A percentile compares a stretch with the other conserved stretches of the same genome.
Conservation (phyloP, 331 rosid species). For the Erythrophleum ivorense region DNA sequence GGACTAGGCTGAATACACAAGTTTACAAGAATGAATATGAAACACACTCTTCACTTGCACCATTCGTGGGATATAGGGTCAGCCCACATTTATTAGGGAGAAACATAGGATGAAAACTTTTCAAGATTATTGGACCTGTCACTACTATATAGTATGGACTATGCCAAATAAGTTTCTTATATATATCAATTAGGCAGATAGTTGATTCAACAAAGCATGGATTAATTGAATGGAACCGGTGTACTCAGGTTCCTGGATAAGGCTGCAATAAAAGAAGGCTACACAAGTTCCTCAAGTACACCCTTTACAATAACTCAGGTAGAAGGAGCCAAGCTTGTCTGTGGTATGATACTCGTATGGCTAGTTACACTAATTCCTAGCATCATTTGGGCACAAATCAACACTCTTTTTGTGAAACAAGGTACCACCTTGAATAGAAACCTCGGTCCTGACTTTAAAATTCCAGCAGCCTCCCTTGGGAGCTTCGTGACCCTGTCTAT, state of each 20-base stretch:
- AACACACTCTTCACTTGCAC: too few relatives aligned
- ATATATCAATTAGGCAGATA: not conserved
- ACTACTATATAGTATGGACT: too few relatives aligned
- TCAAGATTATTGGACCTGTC: too few relatives aligned
- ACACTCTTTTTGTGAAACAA: slow-evolving; percentile 79
- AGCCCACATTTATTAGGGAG: too few relatives aligned
- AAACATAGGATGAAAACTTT: too few relatives aligned
- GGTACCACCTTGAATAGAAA: slow-evolving; percentile 69
- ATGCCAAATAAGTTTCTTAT: too few relatives aligned
- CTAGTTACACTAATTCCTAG: slow-evolving; percentile 66
- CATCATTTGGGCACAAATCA: slow-evolving; percentile 80
- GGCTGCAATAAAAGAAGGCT: slow-evolving; percentile 26
- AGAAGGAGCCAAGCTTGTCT: slow-evolving; percentile 79
- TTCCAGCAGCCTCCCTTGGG: slow-evolving; percentile 77
- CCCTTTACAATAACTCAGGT: slow-evolving; percentile 79
- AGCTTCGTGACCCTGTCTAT: slow-evolving; percentile 76
- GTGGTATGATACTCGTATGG: slow-evolving; percentile 47
- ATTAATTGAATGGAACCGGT: not conserved
- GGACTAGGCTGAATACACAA: too few relatives aligned
- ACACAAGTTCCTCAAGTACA: slow-evolving; percentile 31
- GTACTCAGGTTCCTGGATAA: slow-evolving; percentile 56
- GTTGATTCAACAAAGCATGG: not conserved
- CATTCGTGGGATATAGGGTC: too few relatives aligned
- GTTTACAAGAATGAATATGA: too few relatives aligned
- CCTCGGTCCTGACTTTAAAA: slow-evolving; percentile 42